Evolutionary conservation across 257 asterid species (phyloP), one percentile per base, ranked within the genome.

Genomic region (Sherardia arvensis): DNA sequence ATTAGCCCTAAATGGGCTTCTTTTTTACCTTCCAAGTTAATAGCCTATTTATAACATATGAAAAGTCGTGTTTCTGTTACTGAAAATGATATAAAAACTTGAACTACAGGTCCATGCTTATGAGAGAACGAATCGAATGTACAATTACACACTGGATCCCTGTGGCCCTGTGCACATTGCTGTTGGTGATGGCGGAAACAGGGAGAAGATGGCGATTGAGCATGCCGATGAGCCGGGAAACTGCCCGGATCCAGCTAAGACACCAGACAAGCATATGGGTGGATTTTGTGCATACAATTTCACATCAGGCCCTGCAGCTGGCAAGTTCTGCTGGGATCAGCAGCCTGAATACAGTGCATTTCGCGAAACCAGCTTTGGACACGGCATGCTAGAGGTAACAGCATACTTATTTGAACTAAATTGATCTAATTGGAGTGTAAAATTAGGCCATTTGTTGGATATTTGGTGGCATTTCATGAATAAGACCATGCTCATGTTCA

Each of bases 331-430:
- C 58, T 91, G 98, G 98, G 92, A 88, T 65, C 83, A 67, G 25
- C 98, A 91, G 54, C 98, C 98, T 48, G 95, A 88, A 28, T 88
- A 86, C 48, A 91, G 98, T 17, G 98, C 98, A 3, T 91, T 78
- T 23, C 63, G 98, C 63, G 98, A 91, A 71, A 68, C 83, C 32
- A 91, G 98, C 84, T 91, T 91, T 45, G 98, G 98, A 67, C 98
- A 91, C 68, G 98, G 98, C 56, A 85, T 86, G 29, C 84, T 91
- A 1, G 94, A 91, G 98, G 97, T 87, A 47, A n/a, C n/a, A n/a
- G n/a, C n/a, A n/a, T n/a, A n/a, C n/a, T n/a, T n/a, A n/a, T n/a
- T n/a, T n/a, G n/a, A n/a, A n/a, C n/a, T n/a, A n/a, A n/a, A n/a
- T n/a, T n/a, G n/a, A n/a, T n/a, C n/a, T n/a, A n/a, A n/a, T n/a